Conservation (phyloP, 2,329 filamentous ascomycete species). For the Penicillium sp. region DNA sequence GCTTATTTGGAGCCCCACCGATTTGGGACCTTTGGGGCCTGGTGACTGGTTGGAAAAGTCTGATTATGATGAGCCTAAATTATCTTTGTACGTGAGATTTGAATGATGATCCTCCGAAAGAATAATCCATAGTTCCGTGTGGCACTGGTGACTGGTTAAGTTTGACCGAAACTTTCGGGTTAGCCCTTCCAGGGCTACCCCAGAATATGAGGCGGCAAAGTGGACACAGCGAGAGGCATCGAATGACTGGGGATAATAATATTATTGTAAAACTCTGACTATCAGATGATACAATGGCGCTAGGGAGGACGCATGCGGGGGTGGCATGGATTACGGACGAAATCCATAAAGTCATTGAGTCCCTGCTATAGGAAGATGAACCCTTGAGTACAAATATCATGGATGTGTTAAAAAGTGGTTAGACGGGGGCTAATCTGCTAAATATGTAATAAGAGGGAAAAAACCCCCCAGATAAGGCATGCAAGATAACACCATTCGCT, state of each 20-base stretch:
- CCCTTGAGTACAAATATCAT: no score
- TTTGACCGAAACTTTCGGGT: background rate
- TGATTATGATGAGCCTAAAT: constrained; percentile 1
- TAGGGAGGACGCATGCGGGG: background rate
- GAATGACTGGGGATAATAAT: no score
- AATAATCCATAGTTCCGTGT: background rate
- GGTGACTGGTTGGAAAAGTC: background rate
- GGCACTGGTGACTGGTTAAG: background rate
- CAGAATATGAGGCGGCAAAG: constrained; percentile 11
- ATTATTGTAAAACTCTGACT: background rate
- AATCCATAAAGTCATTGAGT: no score
- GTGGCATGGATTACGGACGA: background rate
- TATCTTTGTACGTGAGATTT: background rate
- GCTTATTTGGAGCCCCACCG: constrained; percentile 25
- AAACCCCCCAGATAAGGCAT: background rate
- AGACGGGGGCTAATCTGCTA: no score
- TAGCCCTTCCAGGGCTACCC: background rate
- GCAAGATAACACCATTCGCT: constrained; percentile 17
- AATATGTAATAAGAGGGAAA: background rate
- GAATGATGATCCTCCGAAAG: background rate
- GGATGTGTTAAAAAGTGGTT: no score
- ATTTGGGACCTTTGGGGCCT: no score
- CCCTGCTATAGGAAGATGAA: no score
- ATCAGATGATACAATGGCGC: background rate
- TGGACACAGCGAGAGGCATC: background rate